Evolutionary conservation across 2,329 filamentous ascomycete genomes (phyloP).

Genomic region (Penicillium sp.): DNA sequence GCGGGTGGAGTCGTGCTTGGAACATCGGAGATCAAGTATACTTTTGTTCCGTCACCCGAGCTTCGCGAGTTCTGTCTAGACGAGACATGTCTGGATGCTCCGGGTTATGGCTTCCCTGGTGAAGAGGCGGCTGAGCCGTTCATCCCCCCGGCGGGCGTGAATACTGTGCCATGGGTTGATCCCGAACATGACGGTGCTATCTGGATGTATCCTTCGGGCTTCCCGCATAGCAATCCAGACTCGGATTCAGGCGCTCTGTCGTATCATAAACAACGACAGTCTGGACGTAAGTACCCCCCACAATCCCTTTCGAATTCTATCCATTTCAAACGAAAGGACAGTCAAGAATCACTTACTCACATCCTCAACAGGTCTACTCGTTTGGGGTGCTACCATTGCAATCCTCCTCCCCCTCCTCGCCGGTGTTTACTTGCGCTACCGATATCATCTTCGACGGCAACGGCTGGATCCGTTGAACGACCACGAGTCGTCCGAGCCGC

Average conservation of each 20-base stretch:
- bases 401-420: constrained; percentile 19
- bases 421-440: constrained; percentile 19
- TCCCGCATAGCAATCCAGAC: constrained; percentile 15
- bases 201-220: constrained; percentile 27
- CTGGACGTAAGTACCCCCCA: constrained; percentile 20
- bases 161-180: constrained; percentile 43
- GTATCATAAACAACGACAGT: constrained; percentile 13
- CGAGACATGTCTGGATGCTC: constrained; percentile 38
- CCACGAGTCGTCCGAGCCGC: constrained; percentile 25
- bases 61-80: constrained; percentile 42
- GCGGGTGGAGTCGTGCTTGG: constrained; percentile 40
- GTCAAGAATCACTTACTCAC: constrained; percentile 4
- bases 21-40: constrained; percentile 42
- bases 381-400: constrained; percentile 19
- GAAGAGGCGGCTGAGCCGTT: constrained; percentile 35
- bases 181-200: constrained; percentile 34
- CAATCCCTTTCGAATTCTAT: background rate
- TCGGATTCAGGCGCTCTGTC: background rate
- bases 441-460: constrained; percentile 20
- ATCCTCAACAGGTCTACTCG: constrained; percentile 16
- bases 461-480: constrained; percentile 18
- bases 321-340: too few species aligned
- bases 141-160: constrained; percentile 40
- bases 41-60: constrained; percentile 45
- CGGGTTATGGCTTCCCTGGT: constrained; percentile 38